Evolutionary conservation across 805 yeast species (phyloP), one percentile per base, ranked within the genome.

Genomic region (Hanseniaspora occidentalis): DNA sequence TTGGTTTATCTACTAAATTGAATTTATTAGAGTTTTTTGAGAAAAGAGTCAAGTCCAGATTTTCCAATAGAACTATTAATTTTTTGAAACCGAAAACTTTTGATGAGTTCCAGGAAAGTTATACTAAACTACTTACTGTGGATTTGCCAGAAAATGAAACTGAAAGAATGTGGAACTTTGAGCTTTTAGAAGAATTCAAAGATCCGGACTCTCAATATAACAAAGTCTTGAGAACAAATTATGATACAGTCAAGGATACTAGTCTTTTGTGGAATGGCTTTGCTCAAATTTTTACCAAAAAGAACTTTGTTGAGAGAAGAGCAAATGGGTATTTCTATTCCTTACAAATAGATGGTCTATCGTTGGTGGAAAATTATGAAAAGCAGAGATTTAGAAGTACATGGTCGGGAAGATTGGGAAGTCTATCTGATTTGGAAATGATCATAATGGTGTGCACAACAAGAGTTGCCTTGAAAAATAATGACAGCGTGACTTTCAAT

Each of bases 21-120:
- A 84, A 83, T 5, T 70, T 85, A 1, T 67, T 88, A 38, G 96
- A 89, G 50, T 67, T 75, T 50, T 64, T 92, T 36, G 99, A 92
- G 53, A 92, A 89, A 53, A 70, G 99, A 51, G 97, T 92, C 1
- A 71, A 85, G 48, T 79, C 94, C 42, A 65, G 99, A 47, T 92
- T 88, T 56, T 78, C 92, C 14, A 96, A 89, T 53, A 64, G 94
- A 38, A 60, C 81, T 2, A 68, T 86, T 19, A 69, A 70, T 14
- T 64, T 85, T 27, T 71, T 72, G 20, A 76, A 75, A 38, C 66
- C 78, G 0, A 47, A 49, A 1, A 56, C 63, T 2, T 49, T 75
- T 2, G 73, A 69, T 1, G 70, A 65, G 11, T 83, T 79, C 48
- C 62, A 72, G 58, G 51, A 56, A 1, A 62, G 74, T 16, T 73